phyloP scores from a whole-genome alignment of 2,329 filamentous ascomycete species.

The Penicillium hesseltinei region DNA sequence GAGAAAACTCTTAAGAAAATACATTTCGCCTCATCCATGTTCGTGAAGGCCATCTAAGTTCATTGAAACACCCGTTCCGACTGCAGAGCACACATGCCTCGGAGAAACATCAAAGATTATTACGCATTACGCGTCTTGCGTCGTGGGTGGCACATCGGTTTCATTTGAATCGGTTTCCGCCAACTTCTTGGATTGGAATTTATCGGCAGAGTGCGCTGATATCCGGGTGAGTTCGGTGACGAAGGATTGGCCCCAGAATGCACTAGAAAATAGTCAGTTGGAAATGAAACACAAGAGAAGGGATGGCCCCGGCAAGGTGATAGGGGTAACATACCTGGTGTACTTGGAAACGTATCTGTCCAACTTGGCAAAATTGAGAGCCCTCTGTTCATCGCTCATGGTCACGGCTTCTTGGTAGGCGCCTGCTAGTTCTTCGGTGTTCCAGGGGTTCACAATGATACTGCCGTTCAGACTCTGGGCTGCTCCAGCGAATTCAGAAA shows the following conservation, averaged over 20 bases:
- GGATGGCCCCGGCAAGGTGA: neutral
- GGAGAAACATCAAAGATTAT: slow-evolving; percentile 2
- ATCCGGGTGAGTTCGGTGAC: slow-evolving; percentile 73
- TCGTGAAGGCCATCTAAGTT: slow-evolving; percentile 26
- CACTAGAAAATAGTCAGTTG: slow-evolving; percentile 49
- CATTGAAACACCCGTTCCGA: slow-evolving; percentile 10
- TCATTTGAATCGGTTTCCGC: slow-evolving; percentile 8
- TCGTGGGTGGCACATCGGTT: neutral
- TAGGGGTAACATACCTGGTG: slow-evolving; percentile 61
- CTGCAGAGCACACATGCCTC: neutral
- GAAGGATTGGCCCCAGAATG: slow-evolving; percentile 95
- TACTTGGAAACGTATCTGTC: slow-evolving; percentile 97
- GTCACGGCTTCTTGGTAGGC: slow-evolving; percentile 96
- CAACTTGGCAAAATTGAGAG: slow-evolving; percentile 84
- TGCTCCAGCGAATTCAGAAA: slow-evolving; percentile 94
- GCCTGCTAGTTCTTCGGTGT: slow-evolving; percentile 90
- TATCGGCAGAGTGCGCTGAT: slow-evolving; percentile 43
- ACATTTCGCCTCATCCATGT: slow-evolving; percentile 30
- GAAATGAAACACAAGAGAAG: neutral
- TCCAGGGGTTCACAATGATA: slow-evolving; percentile 97
- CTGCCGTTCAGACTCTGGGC: slow-evolving; percentile 92
- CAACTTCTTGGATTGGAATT: slow-evolving; percentile 36
- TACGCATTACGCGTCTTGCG: slow-evolving; percentile 4
- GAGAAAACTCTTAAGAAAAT: slow-evolving; percentile 7
- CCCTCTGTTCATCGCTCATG: slow-evolving; percentile 85